Conservation (phyloP, 2,329 filamentous ascomycete species). For the Coniella lustricola region DNA sequence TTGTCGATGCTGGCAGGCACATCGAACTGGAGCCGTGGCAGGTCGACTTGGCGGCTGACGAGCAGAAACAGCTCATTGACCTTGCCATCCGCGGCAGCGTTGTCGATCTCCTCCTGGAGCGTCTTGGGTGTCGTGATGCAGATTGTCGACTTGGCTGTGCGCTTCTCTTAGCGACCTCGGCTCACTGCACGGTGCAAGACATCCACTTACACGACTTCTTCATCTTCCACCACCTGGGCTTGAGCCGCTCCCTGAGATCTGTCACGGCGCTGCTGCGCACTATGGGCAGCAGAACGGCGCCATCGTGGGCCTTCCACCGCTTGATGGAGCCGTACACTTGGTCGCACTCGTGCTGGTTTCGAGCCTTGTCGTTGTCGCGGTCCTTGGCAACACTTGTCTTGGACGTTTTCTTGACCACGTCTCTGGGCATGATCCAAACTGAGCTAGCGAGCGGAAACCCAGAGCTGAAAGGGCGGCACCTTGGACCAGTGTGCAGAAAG, state of each 20-base stretch:
- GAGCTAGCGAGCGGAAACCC: not conserved
- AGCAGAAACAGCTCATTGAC: constrained; percentile 16
- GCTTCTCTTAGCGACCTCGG: not conserved
- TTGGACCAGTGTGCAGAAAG: no score
- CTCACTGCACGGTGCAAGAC: no score
- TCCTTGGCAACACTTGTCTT: not conserved
- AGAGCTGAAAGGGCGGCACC: no score
- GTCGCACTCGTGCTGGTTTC: constrained; percentile 13
- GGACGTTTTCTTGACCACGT: constrained; percentile 1
- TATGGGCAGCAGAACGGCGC: constrained; percentile 11
- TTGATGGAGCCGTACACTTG: constrained; percentile 14
- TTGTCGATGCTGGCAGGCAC: constrained; percentile 13
- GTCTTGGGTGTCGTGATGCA: constrained; percentile 12
- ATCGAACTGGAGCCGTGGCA: constrained; percentile 7
- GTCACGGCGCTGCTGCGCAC: constrained; percentile 8
- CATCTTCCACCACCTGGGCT: constrained; percentile 15
- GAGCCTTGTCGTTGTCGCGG: not conserved
- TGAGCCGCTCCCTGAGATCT: constrained; percentile 4
- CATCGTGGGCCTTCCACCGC: constrained; percentile 14
- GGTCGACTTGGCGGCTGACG: constrained; percentile 13
- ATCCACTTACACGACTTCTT: constrained; percentile 11
- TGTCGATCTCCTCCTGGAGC: constrained; percentile 13
- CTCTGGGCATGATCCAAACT: constrained; percentile 2
- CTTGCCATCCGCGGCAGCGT: constrained; percentile 9
- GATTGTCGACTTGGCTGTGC: constrained; percentile 12